A percentile compares a stretch with the other conserved stretches of the same genome.
Conservation (phyloP, 441 rosid genomes). For the Arabidopsis hybrid region DNA sequence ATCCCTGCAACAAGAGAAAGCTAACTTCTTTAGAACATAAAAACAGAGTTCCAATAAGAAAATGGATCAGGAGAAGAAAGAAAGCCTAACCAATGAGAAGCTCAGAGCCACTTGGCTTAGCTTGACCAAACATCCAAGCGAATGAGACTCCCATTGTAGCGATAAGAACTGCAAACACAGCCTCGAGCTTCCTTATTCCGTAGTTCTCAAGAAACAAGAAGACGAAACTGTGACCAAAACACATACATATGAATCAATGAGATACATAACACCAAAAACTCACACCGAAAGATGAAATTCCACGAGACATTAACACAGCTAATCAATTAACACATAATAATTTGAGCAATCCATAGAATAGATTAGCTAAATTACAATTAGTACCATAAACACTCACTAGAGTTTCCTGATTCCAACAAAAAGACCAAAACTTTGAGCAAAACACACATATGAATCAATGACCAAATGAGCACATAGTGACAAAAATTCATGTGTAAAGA, state of each 20-base stretch:
- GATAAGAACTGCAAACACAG: constrained; percentile 79
- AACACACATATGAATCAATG: not conserved
- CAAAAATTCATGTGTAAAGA: not conserved
- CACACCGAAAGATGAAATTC: not conserved
- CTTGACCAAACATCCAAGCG: constrained; percentile 95
- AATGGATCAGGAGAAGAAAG: not conserved
- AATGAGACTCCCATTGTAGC: constrained; percentile 86
- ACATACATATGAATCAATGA: constrained; percentile 28
- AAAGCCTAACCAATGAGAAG: constrained; percentile 70
- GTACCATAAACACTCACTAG: not conserved
- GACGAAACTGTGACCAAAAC: constrained; percentile 65
- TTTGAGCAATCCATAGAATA: not conserved
- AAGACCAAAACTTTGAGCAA: not conserved
- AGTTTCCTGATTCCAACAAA: not conserved
- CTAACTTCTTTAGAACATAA: not conserved
- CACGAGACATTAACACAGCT: not conserved
- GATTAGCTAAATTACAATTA: not conserved
- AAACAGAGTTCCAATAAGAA: not conserved
- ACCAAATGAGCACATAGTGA: not conserved
- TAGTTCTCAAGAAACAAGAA: constrained; percentile 92
- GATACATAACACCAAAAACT: not conserved
- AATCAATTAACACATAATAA: not conserved
- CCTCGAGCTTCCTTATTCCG: constrained; percentile 92
- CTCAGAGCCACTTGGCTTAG: constrained; percentile 76
- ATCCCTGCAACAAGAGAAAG: constrained; percentile 57